phyloP scores from a whole-genome alignment of 805 yeast genomes.

The Candida schatavii region DNA sequence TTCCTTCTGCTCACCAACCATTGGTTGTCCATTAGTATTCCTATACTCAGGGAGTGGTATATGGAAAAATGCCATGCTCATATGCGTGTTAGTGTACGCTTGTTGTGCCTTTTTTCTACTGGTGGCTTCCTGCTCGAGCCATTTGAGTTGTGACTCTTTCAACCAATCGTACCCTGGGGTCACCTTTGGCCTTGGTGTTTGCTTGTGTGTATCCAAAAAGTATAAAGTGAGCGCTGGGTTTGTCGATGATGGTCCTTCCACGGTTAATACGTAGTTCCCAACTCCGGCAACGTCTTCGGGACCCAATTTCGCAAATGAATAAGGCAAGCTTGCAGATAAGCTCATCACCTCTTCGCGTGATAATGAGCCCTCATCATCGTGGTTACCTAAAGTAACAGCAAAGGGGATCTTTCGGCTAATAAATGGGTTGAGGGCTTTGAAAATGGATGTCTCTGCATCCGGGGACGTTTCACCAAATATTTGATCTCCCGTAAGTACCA shows the following conservation, averaged over 20 bases:
- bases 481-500: constrained; percentile 89
- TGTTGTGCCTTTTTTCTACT: constrained; percentile 25
- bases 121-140: constrained; percentile 39
- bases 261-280: constrained; percentile 71
- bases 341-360: constrained; percentile 59
- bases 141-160: constrained; percentile 64
- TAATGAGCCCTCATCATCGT: constrained; percentile 84
- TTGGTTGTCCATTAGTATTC: constrained; percentile 37
- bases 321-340: constrained; percentile 60
- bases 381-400: constrained; percentile 88
- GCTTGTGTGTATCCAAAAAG: constrained; percentile 82
- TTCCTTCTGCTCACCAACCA: constrained; percentile 69
- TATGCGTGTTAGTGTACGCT: constrained; percentile 40
- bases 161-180: constrained; percentile 86
- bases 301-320: constrained; percentile 58
- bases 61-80: constrained; percentile 90
- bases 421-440: constrained; percentile 72
- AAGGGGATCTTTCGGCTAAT: constrained; percentile 70
- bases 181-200: constrained; percentile 62
- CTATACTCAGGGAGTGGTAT: constrained; percentile 88
- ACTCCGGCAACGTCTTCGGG: constrained; percentile 71
- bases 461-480: constrained; percentile 76
- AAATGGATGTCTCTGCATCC: constrained; percentile 79
- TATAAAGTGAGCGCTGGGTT: constrained; percentile 57
- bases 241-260: constrained; percentile 38